phyloP scores from a whole-genome alignment of 805 yeast species.

The Hemisphaericaspora nanyangensis region DNA sequence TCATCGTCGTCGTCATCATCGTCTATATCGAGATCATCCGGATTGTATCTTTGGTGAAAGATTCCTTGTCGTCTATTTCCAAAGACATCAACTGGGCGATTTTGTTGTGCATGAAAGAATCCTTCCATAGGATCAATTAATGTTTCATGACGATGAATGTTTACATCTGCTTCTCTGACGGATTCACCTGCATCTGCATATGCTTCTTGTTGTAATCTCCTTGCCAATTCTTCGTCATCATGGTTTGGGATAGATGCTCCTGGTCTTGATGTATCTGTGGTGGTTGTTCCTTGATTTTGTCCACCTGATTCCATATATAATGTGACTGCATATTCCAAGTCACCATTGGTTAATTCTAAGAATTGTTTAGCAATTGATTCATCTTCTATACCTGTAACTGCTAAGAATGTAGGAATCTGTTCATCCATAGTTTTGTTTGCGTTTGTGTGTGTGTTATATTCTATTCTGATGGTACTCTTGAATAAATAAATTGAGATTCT shows the following conservation, averaged over 20 bases:
- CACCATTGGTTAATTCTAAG: constrained; percentile 71
- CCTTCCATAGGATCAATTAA: constrained; percentile 43
- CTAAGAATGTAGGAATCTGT: constrained; percentile 67
- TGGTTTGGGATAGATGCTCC: constrained; percentile 1
- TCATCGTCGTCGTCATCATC: constrained; percentile 18
- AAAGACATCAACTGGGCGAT: constrained; percentile 39
- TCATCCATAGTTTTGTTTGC: constrained; percentile 36
- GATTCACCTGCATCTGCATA: constrained; percentile 27
- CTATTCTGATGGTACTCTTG: too few relatives aligned
- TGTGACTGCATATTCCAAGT: constrained; percentile 80
- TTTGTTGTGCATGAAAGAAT: not conserved
- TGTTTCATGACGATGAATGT: constrained; percentile 75
- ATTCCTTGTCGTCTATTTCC: constrained; percentile 48
- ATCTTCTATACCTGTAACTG: constrained; percentile 75
- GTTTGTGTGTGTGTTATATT: too few relatives aligned
- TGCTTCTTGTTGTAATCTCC: constrained; percentile 60
- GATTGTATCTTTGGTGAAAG: constrained; percentile 55
- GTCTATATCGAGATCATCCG: constrained; percentile 28
- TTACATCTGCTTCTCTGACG: constrained; percentile 62
- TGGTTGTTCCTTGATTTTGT: constrained; percentile 5
- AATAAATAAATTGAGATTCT: too few relatives aligned
- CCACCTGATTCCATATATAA: constrained; percentile 62
- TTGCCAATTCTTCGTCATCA: constrained; percentile 53
- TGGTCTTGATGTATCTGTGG: constrained; percentile 5
- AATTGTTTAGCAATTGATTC: constrained; percentile 67